A percentile compares a stretch with the other conserved stretches of the same genome.
These are phyloP conservation scores for Rhodotorula kratochvilovae DNA, from an alignment of 768 basidiomycete genomes.

Conservation along the genomic window DNA sequence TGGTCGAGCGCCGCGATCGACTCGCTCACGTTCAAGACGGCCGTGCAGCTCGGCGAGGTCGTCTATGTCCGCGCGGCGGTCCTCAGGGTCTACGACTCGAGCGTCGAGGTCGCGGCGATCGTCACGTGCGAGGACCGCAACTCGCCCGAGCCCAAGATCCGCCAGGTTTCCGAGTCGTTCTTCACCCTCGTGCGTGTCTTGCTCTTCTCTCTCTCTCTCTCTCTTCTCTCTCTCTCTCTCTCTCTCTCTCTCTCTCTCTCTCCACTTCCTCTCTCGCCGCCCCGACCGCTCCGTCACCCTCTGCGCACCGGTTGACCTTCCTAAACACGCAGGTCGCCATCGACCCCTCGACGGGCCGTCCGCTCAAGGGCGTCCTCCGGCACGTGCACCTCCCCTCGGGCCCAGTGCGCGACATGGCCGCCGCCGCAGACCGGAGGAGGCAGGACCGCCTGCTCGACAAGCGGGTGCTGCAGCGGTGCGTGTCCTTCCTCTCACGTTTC, in stretches of 20 bases:
- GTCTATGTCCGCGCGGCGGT: slow-evolving; percentile 27
- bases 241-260: not conserved
- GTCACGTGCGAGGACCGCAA: slow-evolving; percentile 39
- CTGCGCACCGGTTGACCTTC: not conserved
- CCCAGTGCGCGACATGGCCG: slow-evolving; percentile 10
- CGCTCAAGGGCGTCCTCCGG: slow-evolving; percentile 24
- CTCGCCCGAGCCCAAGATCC: slow-evolving; percentile 9
- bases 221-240: too few species aligned
- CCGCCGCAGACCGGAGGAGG: slow-evolving; percentile 11
- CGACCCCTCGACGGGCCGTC: slow-evolving; percentile 23
- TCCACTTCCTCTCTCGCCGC: too few species aligned
- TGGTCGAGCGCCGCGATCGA: slow-evolving; percentile 38
- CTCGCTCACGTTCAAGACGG: slow-evolving; percentile 28
- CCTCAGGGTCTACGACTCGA: slow-evolving; percentile 27
- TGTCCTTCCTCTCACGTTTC: not conserved
- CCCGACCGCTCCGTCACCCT: too few species aligned
- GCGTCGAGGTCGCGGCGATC: slow-evolving; percentile 26
- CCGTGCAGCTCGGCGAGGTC: slow-evolving; percentile 32
- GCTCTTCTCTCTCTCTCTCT: not conserved
- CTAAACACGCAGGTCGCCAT: slow-evolving; percentile 30
- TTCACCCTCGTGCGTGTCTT: slow-evolving; percentile 28
- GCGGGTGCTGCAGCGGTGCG: slow-evolving; percentile 34
- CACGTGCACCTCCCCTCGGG: slow-evolving; percentile 12
- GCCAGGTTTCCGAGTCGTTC: slow-evolving; percentile 28
- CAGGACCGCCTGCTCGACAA: slow-evolving; percentile 35